These are phyloP conservation scores for Coccomyxa sp. DNA, from an alignment of 139 green algal species.

Conservation along the genomic window DNA sequence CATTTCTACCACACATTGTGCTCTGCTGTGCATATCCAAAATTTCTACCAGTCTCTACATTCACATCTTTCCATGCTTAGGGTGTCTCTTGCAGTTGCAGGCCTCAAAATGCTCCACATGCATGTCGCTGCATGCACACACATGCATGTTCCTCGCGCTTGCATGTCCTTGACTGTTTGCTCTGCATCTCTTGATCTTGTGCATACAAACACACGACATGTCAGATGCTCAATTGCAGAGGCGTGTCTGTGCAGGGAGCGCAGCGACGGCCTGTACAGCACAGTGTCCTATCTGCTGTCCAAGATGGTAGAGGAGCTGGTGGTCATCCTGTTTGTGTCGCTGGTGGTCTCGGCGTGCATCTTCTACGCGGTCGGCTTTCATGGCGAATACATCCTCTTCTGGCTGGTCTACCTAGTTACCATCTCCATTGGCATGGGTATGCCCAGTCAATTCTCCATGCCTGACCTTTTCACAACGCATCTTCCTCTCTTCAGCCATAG, in stretches of 20 bases:
- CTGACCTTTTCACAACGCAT: neutral
- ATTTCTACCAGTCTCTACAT: too few relatives aligned
- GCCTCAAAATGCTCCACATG: too few relatives aligned
- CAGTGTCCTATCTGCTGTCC: slow-evolving; percentile 66
- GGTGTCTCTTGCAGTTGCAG: too few relatives aligned
- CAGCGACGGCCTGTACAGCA: slow-evolving; percentile 72
- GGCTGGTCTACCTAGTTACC: slow-evolving; percentile 21
- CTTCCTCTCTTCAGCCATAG: neutral
- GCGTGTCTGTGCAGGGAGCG: slow-evolving; percentile 39
- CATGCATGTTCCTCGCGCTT: too few relatives aligned
- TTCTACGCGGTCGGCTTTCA: slow-evolving; percentile 37
- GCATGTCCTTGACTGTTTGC: too few relatives aligned
- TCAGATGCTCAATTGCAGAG: too few relatives aligned
- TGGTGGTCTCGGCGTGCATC: slow-evolving; percentile 32
- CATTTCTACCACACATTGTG: too few relatives aligned
- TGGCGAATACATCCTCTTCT: slow-evolving; percentile 23
- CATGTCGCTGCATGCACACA: too few relatives aligned
- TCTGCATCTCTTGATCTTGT: too few relatives aligned
- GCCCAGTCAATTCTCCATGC: neutral
- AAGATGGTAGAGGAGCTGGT: slow-evolving; percentile 51
- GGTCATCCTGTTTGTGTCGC: slow-evolving; percentile 13
- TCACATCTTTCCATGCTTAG: too few relatives aligned
- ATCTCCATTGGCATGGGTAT: slow-evolving; percentile 1
- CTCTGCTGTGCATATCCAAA: too few relatives aligned
- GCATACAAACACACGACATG: too few relatives aligned